Evolutionary conservation across 257 asterid species (phyloP).

Genomic region (Forsythia viridissima): DNA sequence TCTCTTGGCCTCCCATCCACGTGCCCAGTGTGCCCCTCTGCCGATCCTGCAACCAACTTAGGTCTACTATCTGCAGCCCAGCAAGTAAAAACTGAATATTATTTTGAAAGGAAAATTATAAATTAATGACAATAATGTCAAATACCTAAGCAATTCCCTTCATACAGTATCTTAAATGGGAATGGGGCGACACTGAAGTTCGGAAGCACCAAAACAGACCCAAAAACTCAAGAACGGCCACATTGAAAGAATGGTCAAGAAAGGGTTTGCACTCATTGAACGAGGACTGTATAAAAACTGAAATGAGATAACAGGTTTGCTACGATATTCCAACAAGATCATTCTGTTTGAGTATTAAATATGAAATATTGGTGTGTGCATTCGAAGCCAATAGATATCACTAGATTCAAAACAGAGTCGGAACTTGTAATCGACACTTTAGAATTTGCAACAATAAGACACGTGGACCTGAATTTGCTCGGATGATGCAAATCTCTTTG

Average conservation of each 20-base stretch:
- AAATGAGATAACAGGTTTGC: neutral
- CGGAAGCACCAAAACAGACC: neutral
- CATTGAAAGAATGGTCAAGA: neutral
- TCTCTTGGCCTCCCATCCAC: constrained; percentile 90
- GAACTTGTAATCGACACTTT: neutral
- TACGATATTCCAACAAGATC: neutral
- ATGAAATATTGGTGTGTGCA: neutral
- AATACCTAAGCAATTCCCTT: too few species aligned
- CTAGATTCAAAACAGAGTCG: neutral
- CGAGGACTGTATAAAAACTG: neutral
- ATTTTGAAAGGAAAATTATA: neutral
- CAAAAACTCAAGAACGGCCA: neutral
- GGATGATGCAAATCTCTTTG: constrained; percentile 31
- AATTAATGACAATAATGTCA: too few species aligned
- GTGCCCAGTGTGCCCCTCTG: constrained; percentile 89
- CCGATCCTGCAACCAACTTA: constrained; percentile 82
- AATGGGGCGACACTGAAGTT: neutral
- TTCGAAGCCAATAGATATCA: neutral
- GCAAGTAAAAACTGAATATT: neutral
- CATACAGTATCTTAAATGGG: too few species aligned
- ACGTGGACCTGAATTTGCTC: constrained; percentile 13
- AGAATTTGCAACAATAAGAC: neutral
- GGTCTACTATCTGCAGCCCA: constrained; percentile 81
- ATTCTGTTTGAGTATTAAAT: neutral
- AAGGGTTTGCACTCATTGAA: neutral